Evolutionary conservation across 768 basidiomycete genomes (phyloP).

Genomic region (Neoboletus magnificus): DNA sequence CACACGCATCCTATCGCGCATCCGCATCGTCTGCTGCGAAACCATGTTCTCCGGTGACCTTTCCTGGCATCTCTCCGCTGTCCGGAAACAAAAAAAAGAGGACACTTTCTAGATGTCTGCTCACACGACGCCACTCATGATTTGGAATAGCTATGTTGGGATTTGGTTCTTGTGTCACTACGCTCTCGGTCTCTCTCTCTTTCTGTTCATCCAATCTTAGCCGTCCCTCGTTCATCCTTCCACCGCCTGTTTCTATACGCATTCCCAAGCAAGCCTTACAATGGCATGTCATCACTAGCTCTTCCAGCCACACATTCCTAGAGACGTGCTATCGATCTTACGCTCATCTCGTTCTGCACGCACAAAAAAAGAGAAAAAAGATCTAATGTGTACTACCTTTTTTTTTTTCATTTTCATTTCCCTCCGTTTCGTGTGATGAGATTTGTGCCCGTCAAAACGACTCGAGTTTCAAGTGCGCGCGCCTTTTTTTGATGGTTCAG

Average conservation of each 20-base stretch:
- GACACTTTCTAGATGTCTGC: constrained; percentile 5
- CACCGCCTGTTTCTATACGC: background rate
- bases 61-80: constrained; percentile 9
- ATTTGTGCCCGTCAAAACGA: no score
- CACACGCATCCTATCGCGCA: background rate
- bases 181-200: background rate
- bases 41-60: background rate
- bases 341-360: no score
- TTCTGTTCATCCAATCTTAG: background rate
- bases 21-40: background rate
- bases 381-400: no score
- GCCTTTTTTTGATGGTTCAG: no score
- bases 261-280: background rate
- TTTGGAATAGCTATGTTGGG: constrained; percentile 13
- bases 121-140: constrained; percentile 8
- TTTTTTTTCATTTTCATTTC: no score
- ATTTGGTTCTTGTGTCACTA: constrained; percentile 9
- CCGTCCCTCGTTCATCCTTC: background rate
- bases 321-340: no score
- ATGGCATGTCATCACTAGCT: background rate
- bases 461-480: no score
- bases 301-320: background rate
- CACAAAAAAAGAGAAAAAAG: background rate
- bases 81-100: constrained; percentile 7
- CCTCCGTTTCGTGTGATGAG: no score